Conservation (phyloP, 2,329 filamentous ascomycete species). For the Alternaria sp. region DNA sequence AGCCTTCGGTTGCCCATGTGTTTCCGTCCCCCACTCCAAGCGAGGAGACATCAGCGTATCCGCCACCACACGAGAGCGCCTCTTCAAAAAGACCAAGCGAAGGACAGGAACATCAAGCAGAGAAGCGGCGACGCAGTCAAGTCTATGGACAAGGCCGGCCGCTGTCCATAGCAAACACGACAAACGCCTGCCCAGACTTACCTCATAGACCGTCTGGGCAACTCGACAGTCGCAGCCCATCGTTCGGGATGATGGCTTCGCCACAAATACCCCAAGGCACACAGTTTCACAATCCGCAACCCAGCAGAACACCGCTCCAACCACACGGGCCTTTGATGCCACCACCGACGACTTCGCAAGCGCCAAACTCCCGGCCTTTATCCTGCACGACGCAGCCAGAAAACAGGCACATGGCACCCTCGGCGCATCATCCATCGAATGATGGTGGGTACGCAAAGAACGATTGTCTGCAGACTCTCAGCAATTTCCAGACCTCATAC, state of each 20-base stretch:
- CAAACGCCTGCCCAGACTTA: neutral
- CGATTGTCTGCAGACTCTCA: constrained; percentile 16
- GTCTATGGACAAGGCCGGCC: neutral
- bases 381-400: neutral
- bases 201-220: constrained; percentile 8
- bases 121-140: constrained; percentile 2
- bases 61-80: neutral
- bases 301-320: constrained; percentile 10
- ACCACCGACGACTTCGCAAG: neutral
- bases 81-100: neutral
- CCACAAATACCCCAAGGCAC: constrained; percentile 14
- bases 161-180: neutral
- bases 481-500: constrained; percentile 8
- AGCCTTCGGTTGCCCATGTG: constrained; percentile 41
- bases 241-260: constrained; percentile 8
- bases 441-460: constrained; percentile 24
- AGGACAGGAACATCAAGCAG: neutral
- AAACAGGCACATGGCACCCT: neutral
- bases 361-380: neutral
- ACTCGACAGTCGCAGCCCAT: constrained; percentile 8
- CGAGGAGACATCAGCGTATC: constrained; percentile 56
- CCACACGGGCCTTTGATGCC: constrained; percentile 10
- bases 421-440: neutral
- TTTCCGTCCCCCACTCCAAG: constrained; percentile 71
- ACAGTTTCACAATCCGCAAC: constrained; percentile 1